Conservation (phyloP, 352 stramenopile genomes). For the Globisporangium emineosum region DNA sequence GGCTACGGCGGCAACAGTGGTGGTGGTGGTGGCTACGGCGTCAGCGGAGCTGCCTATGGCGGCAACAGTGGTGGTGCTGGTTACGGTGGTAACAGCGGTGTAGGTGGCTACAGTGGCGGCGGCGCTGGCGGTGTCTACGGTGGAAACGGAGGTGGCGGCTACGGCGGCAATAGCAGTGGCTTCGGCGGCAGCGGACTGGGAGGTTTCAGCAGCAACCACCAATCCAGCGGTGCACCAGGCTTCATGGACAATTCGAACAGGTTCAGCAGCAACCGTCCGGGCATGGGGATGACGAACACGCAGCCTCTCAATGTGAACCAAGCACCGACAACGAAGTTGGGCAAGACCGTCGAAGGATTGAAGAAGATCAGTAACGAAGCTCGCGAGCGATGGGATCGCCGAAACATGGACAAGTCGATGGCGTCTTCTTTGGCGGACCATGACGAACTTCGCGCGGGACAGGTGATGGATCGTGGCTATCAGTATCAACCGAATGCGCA, state of each 20-base stretch:
- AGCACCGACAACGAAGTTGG: conserved; percentile 49
- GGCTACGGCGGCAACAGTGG: conserved; percentile 37
- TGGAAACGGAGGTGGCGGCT: conserved; percentile 17
- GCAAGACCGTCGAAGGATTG: conserved; percentile 75
- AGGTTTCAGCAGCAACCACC: conserved; percentile 22
- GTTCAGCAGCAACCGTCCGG: conserved; percentile 47
- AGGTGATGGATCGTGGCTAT: conserved; percentile 71
- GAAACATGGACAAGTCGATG: conserved; percentile 90
- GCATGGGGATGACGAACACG: conserved; percentile 48
- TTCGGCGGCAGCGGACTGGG: conserved; percentile 7
- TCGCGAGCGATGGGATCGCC: conserved; percentile 80
- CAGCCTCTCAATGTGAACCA: conserved; percentile 35
- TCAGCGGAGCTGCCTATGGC: neutral
- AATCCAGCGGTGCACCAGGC: conserved; percentile 19
- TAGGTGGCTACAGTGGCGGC: conserved; percentile 3
- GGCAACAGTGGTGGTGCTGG: conserved; percentile 4
- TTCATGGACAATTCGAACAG: conserved; percentile 63
- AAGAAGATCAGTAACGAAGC: conserved; percentile 80
- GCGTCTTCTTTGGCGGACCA: conserved; percentile 85
- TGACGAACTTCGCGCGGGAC: conserved; percentile 68
- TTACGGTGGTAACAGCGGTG: conserved; percentile 3
- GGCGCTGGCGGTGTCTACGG: conserved; percentile 2
- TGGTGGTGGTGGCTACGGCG: conserved; percentile 32
- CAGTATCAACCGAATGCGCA: conserved; percentile 61
- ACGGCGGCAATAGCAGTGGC: conserved; percentile 16